Evolutionary conservation across 129 eudicot species (phyloP), one percentile per base, ranked within the genome.

Genomic region (Tanacetum coccineum): DNA sequence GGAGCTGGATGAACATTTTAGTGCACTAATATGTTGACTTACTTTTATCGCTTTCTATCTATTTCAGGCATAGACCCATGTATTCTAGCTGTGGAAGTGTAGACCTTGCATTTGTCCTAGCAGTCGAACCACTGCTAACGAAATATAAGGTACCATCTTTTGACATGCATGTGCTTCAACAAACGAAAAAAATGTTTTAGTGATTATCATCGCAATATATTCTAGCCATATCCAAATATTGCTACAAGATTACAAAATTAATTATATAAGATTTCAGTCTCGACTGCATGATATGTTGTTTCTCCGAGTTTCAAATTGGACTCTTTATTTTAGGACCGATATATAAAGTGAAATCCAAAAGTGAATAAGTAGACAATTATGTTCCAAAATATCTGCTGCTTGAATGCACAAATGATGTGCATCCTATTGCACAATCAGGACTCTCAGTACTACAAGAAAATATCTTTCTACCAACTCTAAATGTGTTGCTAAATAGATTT

Each of bases 51-150:
- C 44, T 49, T 68, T 40, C 2, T 68, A 50, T 22, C 30, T 22
- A 15, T 67, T 74, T 42, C 81, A 91, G 97, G 76, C 97, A 91
- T 70, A 85, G 98, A 64, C 98, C 98, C 15, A 88, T 93, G 96
- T 93, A 93, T 73, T 73, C 96, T 3, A 64, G 90, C 21, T 50
- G 45, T 8, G 81, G 82, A 6, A 79, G 76, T 73, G 86, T 86
- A 13, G 98, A 93, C 62, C 61, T 10, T 0, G 18, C 59, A 13
- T 93, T 93, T 74, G 81, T 84, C 13, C 13, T 67, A 26, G 82
- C 89, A 9, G 89, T 93, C 19, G 98, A 93, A 73, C 98, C 98
- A 59, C 73, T 93, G 74, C 75, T 93, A 22, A 71, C 88, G 21
- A 64, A 80, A 19, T 82, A 88, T 72, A 76, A 88, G 87, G 96